phyloP scores from a whole-genome alignment of 345 rosid genomes.

The Citrus reticulata region DNA sequence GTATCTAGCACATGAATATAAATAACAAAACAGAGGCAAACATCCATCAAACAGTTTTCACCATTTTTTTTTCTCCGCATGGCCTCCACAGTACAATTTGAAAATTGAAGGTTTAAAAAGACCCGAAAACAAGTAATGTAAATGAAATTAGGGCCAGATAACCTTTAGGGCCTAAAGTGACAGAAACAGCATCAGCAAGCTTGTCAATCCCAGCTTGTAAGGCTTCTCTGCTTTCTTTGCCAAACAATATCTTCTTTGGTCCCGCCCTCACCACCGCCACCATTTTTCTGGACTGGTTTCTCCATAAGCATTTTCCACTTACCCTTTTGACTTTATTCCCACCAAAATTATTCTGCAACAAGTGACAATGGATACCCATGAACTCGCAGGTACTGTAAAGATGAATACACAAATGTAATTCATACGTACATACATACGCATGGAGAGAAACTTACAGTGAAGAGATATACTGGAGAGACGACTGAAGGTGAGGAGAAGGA shows the following conservation, averaged over 20 bases:
- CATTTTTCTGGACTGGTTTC: conserved; percentile 29
- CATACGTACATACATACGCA: neutral
- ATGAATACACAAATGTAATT: neutral
- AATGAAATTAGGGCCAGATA: neutral
- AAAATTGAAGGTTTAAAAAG: neutral
- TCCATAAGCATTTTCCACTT: conserved; percentile 16
- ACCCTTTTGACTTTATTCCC: conserved; percentile 18
- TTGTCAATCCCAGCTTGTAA: conserved; percentile 83
- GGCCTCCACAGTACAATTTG: neutral
- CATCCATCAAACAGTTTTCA: neutral
- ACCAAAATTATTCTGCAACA: conserved; percentile 32
- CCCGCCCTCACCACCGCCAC: conserved; percentile 52
- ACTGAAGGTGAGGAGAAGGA: conserved; percentile 10
- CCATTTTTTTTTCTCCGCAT: neutral
- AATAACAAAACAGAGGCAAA: neutral
- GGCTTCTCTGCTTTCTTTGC: conserved; percentile 66
- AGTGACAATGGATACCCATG: neutral
- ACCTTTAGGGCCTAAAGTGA: conserved; percentile 84
- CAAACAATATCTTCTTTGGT: conserved; percentile 62
- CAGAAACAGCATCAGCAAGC: conserved; percentile 86
- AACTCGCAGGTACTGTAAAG: neutral
- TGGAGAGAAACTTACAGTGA: neutral
- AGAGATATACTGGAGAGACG: conserved; percentile 5
- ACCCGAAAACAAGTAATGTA: neutral
- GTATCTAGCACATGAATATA: neutral